phyloP scores from a whole-genome alignment of 352 stramenopile species.

The Elongisporangium anandrum region DNA sequence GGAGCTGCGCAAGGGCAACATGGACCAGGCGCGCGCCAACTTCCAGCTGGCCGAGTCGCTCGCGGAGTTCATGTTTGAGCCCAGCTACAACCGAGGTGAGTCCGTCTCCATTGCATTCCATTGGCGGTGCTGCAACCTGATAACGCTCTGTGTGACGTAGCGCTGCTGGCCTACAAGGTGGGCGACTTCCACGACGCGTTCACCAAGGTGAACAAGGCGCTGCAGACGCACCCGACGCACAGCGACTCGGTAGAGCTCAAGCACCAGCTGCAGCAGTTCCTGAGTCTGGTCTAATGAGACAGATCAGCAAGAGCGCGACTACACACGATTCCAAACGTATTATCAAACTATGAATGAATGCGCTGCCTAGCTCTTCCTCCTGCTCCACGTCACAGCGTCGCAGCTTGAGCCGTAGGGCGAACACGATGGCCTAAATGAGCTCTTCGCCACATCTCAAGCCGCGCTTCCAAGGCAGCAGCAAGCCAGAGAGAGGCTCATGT shows the following conservation, averaged over 20 bases:
- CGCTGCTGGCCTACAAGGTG: conserved; percentile 87
- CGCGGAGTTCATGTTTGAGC: conserved; percentile 89
- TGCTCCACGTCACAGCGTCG: conserved; percentile 1
- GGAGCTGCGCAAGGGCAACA: conserved; percentile 86
- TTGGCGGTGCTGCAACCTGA: not conserved
- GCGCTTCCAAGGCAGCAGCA: too few relatives aligned
- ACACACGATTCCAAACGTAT: not conserved
- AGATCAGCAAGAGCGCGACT: too few relatives aligned
- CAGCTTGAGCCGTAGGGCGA: not conserved
- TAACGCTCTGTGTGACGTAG: conserved; percentile 21
- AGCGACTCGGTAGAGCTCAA: conserved; percentile 88
- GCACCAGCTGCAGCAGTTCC: conserved; percentile 81
- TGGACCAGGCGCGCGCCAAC: conserved; percentile 80
- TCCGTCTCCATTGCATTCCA: not conserved
- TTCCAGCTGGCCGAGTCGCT: conserved; percentile 79
- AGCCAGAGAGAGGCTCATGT: too few relatives aligned
- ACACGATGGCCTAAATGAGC: not conserved
- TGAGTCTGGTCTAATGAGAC: conserved; percentile 55
- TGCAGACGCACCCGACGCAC: conserved; percentile 77
- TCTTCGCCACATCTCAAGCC: not conserved
- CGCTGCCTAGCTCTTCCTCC: not conserved
- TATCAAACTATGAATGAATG: not conserved
- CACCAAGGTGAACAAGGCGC: conserved; percentile 80
- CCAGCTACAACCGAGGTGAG: conserved; percentile 87
- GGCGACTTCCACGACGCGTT: conserved; percentile 90